Percentiles rank a stretch among this genome's conserved stretches.
These are phyloP conservation scores for Psophocarpus tetragonolobus DNA, from an alignment of 306 rosid genomes.

Conservation along the genomic window DNA sequence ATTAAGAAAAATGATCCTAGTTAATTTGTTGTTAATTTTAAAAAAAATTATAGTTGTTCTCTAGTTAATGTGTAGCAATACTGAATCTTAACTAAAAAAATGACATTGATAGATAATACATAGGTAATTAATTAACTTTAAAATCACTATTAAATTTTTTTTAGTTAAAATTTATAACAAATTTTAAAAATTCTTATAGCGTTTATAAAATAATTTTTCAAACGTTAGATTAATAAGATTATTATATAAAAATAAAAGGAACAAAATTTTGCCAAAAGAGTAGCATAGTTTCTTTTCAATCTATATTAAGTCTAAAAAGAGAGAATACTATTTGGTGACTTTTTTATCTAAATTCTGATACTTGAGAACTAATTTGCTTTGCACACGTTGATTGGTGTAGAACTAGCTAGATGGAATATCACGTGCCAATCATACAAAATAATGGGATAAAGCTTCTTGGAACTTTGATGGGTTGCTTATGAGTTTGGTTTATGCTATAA, in stretches of 20 bases:
- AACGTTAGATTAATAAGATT: neutral
- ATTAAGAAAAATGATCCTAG: too few relatives aligned
- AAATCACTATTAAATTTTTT: too few relatives aligned
- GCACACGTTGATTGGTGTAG: slow-evolving; percentile 28
- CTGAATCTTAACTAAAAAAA: too few relatives aligned
- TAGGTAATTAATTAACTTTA: too few relatives aligned
- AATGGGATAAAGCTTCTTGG: slow-evolving; percentile 43
- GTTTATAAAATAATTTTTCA: too few relatives aligned
- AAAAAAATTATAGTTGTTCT: too few relatives aligned
- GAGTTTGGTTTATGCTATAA: slow-evolving; percentile 45
- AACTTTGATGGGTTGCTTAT: slow-evolving; percentile 41
- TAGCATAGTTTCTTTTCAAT: neutral
- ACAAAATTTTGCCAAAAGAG: neutral
- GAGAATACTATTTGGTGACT: neutral
- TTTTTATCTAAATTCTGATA: neutral
- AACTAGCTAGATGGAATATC: slow-evolving; percentile 28
- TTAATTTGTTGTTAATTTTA: too few relatives aligned
- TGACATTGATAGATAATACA: too few relatives aligned
- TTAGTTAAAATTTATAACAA: too few relatives aligned
- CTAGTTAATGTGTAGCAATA: too few relatives aligned
- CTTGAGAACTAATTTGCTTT: neutral
- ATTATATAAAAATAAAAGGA: neutral
- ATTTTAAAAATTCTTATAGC: neutral
- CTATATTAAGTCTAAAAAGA: neutral
- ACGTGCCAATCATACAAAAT: slow-evolving; percentile 36